These are phyloP conservation scores for Alloascoidea hylecoeti DNA, from an alignment of 805 yeast species.

Conservation along the genomic window DNA sequence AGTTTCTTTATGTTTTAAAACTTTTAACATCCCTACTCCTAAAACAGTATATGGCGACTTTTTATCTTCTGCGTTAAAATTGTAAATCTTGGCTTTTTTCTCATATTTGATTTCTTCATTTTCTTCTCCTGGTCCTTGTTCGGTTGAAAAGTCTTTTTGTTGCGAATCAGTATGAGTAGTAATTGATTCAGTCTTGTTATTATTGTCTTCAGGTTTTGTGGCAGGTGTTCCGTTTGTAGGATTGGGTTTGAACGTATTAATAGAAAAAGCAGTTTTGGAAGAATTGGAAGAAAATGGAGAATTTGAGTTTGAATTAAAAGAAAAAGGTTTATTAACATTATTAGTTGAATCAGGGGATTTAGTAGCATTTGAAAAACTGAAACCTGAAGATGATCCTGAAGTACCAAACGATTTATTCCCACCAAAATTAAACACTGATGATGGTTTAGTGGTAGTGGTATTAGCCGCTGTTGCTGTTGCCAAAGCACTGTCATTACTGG, in stretches of 20 bases:
- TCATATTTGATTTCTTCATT: slow-evolving; percentile 50
- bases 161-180: slow-evolving; percentile 8
- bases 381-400: slow-evolving; percentile 2
- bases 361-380: background rate
- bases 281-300: slow-evolving; percentile 8
- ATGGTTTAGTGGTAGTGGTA: slow-evolving; percentile 11
- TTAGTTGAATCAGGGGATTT: background rate
- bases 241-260: slow-evolving; percentile 4
- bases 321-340: slow-evolving; percentile 4
- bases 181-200: background rate
- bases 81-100: slow-evolving; percentile 59
- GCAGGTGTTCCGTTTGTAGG: slow-evolving; percentile 7
- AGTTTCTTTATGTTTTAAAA: slow-evolving; percentile 46
- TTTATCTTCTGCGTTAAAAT: slow-evolving; percentile 36
- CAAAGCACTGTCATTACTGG: background rate
- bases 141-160: slow-evolving; percentile 36
- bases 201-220: slow-evolving; percentile 2
- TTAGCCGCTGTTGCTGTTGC: background rate
- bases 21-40: slow-evolving; percentile 77
- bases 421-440: slow-evolving; percentile 19
- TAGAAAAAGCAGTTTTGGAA: slow-evolving; percentile 10
- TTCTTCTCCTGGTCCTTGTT: slow-evolving; percentile 73
- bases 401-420: slow-evolving; percentile 9
- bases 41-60: slow-evolving; percentile 37
- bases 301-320: slow-evolving; percentile 7